Evolutionary conservation across 2,329 filamentous ascomycete genomes (phyloP), one percentile per base, ranked within the genome.

Genomic region (Epichloe sp.): DNA sequence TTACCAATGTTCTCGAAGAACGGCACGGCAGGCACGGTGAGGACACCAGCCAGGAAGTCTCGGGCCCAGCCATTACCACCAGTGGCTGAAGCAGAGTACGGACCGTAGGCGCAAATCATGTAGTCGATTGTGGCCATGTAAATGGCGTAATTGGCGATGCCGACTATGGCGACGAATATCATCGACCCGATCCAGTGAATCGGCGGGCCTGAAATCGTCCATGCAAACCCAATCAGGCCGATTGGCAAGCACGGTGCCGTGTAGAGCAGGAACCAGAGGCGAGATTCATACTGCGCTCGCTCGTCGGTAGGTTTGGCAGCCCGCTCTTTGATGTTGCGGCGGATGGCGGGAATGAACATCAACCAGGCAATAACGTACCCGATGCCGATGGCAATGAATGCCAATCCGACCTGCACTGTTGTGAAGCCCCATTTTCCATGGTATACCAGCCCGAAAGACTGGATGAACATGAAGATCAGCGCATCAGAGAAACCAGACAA

Each of bases 121-220:
- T 88, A 88, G 64, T 88, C 82, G 56, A 87, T 85, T 1, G 83
- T 86, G 1, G 83, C 81, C 79, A 86, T 85, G 68, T 87, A 87
- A 52, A 86, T 86, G 36, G 77, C 71, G 40, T 84, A 85, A 60
- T 88, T 88, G 51, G 84, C 84, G 48, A 88, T 82, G 21, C 83
- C 85, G 48, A 88, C 80, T 44, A 86, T 69, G 15, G 72, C 73
- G 1, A 76, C 74, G 56, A 83, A 86, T 45, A 86, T 67, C 69
- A 83, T 77, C 2, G 81, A 80, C 0, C 74, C 80, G 21, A 86
- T 79, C 84, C 85, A 88, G 56, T 80, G 79, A 3, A 83, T 62
- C 26, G 77, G 66, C 1, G 82, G 82, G 0, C 82, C 82, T 26
- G 80, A 74, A 0, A 77, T 78, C 0, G 81, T 83, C 76, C 80